Base-by-base conservation (phyloP, 768 basidiomycete genomes). In the Boletus reticuloceps region DNA sequence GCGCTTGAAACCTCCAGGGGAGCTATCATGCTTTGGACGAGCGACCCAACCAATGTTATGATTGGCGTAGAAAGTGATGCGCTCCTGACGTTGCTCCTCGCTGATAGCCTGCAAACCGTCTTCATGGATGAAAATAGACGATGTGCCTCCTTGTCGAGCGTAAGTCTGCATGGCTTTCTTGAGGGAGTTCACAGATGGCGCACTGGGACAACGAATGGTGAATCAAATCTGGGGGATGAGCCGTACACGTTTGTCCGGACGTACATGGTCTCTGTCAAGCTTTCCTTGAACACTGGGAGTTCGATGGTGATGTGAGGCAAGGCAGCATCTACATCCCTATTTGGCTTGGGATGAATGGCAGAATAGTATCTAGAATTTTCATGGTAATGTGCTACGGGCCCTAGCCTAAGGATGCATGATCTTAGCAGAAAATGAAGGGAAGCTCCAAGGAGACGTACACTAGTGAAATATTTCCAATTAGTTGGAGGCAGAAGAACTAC, bases 291-390 rank as follows among this genome's bases (percentile, higher is more conserved):
- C 8, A 94, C 92, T 0, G 92, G 92, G 70, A 94, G 77, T 69
- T 93, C 88, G 51, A 94, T 75, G 8, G 88, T 87, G 36, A 91
- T 78, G 64, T 91, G 89, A 10, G 89, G 89, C 29, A 91, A 74
- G 32, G 74, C 76, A 11, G 75, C 63, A 62, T 89, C 88, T 43
- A 90, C 77, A 11, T 81, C 82, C 39, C 77, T 77, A 65, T 86
- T 83, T 3, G 84, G 73, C 16, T 70, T 73, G 6, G 89, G 86
- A 36, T 77, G 77, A 50, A 82, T 65, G 8, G 89, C 88, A 22
- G 89, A 91, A 67, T 90, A 94, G 71, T 88, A 94, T 47, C 76
- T 82, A 0, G 89, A 91, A 67, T 93, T 94, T 66, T 92, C 85
- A 61, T 89, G 83, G 70, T 84, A 90, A 59, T 94, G 92, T 2